Base-by-base conservation (phyloP, 2,329 filamentous ascomycete genomes). In the Monilinia fructicola region DNA sequence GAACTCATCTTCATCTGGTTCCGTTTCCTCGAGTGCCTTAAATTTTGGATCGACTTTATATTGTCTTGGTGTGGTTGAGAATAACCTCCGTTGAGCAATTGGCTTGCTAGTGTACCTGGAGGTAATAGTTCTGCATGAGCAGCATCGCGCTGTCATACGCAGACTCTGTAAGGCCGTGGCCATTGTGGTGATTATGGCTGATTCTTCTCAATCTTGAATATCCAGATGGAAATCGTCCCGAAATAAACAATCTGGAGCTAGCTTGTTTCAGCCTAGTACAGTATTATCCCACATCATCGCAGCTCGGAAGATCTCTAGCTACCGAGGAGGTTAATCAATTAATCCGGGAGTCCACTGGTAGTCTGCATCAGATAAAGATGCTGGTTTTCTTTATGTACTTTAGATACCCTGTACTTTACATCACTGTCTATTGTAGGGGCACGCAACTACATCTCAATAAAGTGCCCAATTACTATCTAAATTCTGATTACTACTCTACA, bases 101-200 rank as follows among this genome's bases (percentile, higher is more conserved):
- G 71, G 63, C 66, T 61, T 56, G 52, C 52, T 63, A 28, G 53
- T 64, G 67, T 68, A 67, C 64, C 54, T 61, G 42, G 67, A 64
- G 44, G 66, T 65, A 21, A 67, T 38, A 42, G 58, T 62, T 56
- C 68, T 69, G 54, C 70, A 73, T 53, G 67, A 67, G 54, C 69
- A 75, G 60, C 69, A 73, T 67, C 71, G 71, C 38, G 70, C 73
- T 48, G 71, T 68, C 16, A 74, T 66, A 58, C 74, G 73, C 42
- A 76, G 66, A 68, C 71, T 68, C 61, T 74, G 73, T 60, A 74
- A 56, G 70, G 73, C 71, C 52, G 73, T 72, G 66, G 75, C 71
- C 75, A 76, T 76, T 59, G 58, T 70, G 66, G 66, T 52, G 48
- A 59, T 66, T 53, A 44, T 40, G 16, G 21, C 31, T 52, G 50